A percentile compares a stretch with the other conserved stretches of the same genome.
These are phyloP conservation scores for Colletotrichum caudatum DNA, from an alignment of 2,329 filamentous ascomycete species.

Conservation along the genomic window DNA sequence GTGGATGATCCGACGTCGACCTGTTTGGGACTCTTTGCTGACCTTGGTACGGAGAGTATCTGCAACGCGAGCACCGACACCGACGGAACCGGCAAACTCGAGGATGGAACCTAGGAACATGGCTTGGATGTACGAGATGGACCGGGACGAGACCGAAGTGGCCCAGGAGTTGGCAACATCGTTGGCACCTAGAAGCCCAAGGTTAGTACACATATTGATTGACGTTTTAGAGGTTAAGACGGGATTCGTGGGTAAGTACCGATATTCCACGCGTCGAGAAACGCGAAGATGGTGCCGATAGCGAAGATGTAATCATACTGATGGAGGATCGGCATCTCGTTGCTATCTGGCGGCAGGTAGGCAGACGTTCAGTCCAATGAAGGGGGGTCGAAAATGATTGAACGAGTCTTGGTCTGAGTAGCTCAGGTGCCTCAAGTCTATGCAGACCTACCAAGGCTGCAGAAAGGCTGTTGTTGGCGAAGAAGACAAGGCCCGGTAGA, in stretches of 20 bases:
- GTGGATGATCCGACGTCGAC: no score
- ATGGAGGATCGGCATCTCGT: conserved; percentile 50
- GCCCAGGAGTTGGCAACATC: conserved; percentile 75
- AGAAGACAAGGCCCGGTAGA: conserved; percentile 28
- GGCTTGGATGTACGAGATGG: conserved; percentile 63
- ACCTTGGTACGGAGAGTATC: conserved; percentile 59
- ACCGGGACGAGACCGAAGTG: conserved; percentile 71
- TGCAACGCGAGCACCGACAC: conserved; percentile 60
- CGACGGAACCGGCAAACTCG: conserved; percentile 62
- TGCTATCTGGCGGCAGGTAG: background rate
- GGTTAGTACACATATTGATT: background rate
- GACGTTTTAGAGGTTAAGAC: accelerated
- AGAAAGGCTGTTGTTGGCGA: conserved; percentile 23
- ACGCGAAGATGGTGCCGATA: conserved; percentile 73
- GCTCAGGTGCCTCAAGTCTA: background rate
- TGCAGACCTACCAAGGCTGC: background rate
- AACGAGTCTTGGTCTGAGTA: conserved; percentile 14
- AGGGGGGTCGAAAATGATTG: background rate
- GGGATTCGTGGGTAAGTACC: conserved; percentile 51
- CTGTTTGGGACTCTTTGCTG: background rate
- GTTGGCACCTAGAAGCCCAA: conserved; percentile 46
- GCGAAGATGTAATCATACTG: conserved; percentile 74
- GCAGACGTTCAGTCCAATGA: background rate
- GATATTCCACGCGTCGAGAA: conserved; percentile 76
- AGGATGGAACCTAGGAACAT: conserved; percentile 60